phyloP scores from a whole-genome alignment of 2,329 filamentous ascomycete genomes.

The Fusarium stilboides region DNA sequence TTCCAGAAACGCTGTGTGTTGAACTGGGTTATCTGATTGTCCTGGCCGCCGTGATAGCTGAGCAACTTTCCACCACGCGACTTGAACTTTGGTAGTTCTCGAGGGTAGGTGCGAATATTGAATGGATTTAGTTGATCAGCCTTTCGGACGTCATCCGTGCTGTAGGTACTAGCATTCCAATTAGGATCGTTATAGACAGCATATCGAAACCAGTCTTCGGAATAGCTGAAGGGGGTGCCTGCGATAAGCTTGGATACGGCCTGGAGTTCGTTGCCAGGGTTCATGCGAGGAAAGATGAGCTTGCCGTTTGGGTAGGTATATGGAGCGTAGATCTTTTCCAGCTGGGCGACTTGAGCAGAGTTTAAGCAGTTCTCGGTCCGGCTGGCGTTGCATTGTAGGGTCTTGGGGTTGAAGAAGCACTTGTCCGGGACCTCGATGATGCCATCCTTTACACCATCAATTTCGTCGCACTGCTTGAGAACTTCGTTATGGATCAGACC shows the following conservation, averaged over 20 bases:
- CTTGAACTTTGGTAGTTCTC: conserved; percentile 20
- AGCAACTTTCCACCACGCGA: conserved; percentile 28
- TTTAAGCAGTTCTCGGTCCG: conserved; percentile 9
- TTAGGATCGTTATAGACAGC: conserved; percentile 14
- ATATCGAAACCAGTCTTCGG: conserved; percentile 32
- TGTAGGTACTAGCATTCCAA: conserved; percentile 30
- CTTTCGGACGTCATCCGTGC: background rate
- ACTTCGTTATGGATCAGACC: conserved; percentile 59
- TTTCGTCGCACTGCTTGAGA: conserved; percentile 64
- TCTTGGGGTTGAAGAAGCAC: conserved; percentile 62
- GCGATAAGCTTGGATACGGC: conserved; percentile 22
- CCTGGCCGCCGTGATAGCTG: conserved; percentile 30
- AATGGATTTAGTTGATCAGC: conserved; percentile 27
- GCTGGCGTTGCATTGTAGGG: conserved; percentile 55
- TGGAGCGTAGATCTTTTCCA: conserved; percentile 22
- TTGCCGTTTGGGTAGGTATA: conserved; percentile 24
- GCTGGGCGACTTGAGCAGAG: conserved; percentile 5
- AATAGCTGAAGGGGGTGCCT: conserved; percentile 27
- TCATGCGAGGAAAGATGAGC: conserved; percentile 35
- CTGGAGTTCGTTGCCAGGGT: conserved; percentile 28
- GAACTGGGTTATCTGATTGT: conserved; percentile 36
- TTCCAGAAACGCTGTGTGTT: conserved; percentile 48
- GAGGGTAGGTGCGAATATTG: conserved; percentile 22
- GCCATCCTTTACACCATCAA: conserved; percentile 65
- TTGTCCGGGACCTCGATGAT: conserved; percentile 64